A percentile compares a stretch with the other conserved stretches of the same genome.
Conservation (phyloP, 805 yeast species). For the Starmerella bacillaris region DNA sequence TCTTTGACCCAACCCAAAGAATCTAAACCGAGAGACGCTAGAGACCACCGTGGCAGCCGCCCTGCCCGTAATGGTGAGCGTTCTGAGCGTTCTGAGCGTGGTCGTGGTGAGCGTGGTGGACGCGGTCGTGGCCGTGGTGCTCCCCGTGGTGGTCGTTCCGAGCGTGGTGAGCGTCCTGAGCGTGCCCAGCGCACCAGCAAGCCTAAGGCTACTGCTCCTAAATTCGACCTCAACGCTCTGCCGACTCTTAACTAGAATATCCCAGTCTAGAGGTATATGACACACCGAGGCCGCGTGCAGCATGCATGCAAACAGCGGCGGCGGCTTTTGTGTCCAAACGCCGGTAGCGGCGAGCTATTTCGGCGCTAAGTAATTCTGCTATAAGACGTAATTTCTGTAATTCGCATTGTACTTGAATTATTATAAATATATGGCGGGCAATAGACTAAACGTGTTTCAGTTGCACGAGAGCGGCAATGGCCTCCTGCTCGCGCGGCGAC, state of each 20-base stretch:
- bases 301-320: too few relatives aligned
- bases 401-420: too few relatives aligned
- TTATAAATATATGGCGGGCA: too few relatives aligned
- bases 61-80: slow-evolving; percentile 25
- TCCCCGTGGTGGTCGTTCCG: slow-evolving; percentile 23
- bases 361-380: too few relatives aligned
- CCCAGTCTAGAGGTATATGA: too few relatives aligned
- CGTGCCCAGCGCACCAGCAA: slow-evolving; percentile 11
- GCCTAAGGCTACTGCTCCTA: slow-evolving; percentile 11
- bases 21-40: background rate
- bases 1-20: background rate
- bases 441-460: too few relatives aligned
- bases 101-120: slow-evolving; percentile 15
- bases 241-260: slow-evolving; percentile 13
- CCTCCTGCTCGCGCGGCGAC: slow-evolving; percentile 32
- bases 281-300: too few relatives aligned
- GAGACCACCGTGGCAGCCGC: background rate
- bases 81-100: slow-evolving; percentile 23
- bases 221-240: slow-evolving; percentile 15
- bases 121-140: slow-evolving; percentile 17
- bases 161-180: slow-evolving; percentile 20
- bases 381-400: too few relatives aligned
- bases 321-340: too few relatives aligned
- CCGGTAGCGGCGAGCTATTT: too few relatives aligned
- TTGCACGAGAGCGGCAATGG: slow-evolving; percentile 50